Conservation (phyloP, 345 rosid species). For the Capsella bursapastoris region DNA sequence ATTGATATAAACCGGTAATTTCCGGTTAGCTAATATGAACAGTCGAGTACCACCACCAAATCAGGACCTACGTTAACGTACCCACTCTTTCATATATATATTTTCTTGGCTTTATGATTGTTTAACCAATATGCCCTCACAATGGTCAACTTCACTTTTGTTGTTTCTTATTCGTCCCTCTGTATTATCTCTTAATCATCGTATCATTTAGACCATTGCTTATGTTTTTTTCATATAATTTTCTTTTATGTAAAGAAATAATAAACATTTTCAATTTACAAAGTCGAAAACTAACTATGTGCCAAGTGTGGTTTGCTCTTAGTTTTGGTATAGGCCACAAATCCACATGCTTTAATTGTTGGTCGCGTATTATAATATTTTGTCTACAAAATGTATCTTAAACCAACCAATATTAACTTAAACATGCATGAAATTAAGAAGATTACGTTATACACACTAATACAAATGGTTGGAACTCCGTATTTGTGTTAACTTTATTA, state of each 20-base stretch:
- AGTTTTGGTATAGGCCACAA: background rate
- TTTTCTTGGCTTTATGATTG: background rate
- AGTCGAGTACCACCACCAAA: slow-evolving; percentile 34
- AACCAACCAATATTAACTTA: slow-evolving; percentile 20
- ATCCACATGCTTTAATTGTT: background rate
- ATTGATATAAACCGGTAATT: slow-evolving; percentile 18
- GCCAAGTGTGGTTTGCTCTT: slow-evolving; percentile 5
- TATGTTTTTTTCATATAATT: too few relatives aligned
- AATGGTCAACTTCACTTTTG: slow-evolving; percentile 27
- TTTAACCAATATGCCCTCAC: background rate
- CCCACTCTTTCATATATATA: background rate
- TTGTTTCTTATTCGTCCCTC: slow-evolving; percentile 21
- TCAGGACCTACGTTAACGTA: slow-evolving; percentile 20
- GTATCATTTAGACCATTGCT: too few relatives aligned
- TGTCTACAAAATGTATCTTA: background rate
- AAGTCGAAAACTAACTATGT: too few relatives aligned
- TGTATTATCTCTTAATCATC: background rate
- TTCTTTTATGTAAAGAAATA: too few relatives aligned
- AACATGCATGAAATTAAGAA: slow-evolving; percentile 17
- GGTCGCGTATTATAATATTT: background rate
- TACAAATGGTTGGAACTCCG: slow-evolving; percentile 35
- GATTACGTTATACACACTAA: slow-evolving; percentile 33
- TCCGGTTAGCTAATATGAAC: slow-evolving; percentile 17
- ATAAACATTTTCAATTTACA: too few relatives aligned
- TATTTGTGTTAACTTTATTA: slow-evolving; percentile 24